phyloP scores from a whole-genome alignment of 2,329 filamentous ascomycete genomes.

The Aspergillus transmontanensis region DNA sequence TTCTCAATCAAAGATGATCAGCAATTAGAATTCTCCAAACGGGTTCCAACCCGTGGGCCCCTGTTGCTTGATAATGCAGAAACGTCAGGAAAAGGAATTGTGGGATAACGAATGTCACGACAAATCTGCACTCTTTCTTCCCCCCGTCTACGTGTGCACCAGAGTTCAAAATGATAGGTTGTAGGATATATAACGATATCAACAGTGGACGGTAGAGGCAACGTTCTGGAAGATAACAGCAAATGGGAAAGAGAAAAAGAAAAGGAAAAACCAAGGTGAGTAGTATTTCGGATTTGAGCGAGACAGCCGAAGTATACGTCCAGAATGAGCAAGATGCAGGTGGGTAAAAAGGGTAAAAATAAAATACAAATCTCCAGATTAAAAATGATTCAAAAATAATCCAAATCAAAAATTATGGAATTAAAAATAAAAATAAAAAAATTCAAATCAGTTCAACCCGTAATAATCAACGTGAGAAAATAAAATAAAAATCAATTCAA shows the following conservation, averaged over 20 bases:
- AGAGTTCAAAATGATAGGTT: conserved; percentile 18
- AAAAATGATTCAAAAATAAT: background rate
- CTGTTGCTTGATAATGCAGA: conserved; percentile 15
- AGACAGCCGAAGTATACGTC: conserved; percentile 18
- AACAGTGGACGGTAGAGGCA: conserved; percentile 15
- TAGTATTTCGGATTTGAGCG: conserved; percentile 14
- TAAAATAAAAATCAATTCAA: conserved; percentile 5
- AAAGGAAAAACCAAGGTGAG: conserved; percentile 9
- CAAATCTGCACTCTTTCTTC: conserved; percentile 2
- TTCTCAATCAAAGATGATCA: conserved; percentile 9
- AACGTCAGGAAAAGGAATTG: conserved; percentile 1
- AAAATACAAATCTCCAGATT: conserved; percentile 4
- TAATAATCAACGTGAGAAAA: background rate
- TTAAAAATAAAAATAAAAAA: background rate
- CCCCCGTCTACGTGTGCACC: conserved; percentile 12
- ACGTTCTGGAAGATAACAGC: conserved; percentile 20
- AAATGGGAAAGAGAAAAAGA: conserved; percentile 1
- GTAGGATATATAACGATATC: conserved; percentile 15
- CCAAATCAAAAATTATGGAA: background rate
- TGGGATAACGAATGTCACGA: background rate
- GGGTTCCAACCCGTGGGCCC: conserved; percentile 14
- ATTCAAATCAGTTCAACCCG: background rate
- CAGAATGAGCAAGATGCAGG: conserved; percentile 24
- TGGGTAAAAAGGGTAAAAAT: conserved; percentile 16
- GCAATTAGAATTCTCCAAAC: conserved; percentile 18